Conservation (phyloP, 768 basidiomycete genomes). For the Pulveroboletus sp. region DNA sequence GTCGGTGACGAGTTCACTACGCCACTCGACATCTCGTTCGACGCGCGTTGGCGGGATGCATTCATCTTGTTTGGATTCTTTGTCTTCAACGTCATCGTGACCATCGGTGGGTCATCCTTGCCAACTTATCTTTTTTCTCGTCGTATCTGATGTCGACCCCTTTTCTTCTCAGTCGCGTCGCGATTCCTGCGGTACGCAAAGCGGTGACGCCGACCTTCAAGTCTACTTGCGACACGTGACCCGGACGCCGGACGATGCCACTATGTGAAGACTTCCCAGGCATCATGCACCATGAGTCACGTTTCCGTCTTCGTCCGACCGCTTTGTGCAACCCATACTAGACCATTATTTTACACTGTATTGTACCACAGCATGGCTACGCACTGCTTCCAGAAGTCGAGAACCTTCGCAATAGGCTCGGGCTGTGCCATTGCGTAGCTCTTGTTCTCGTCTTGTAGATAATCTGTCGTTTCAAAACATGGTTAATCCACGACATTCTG, state of each 20-base stretch:
- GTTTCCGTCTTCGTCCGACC: too few relatives aligned
- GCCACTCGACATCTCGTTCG: slow-evolving; percentile 63
- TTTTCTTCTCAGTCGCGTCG: slow-evolving; percentile 49
- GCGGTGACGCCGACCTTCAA: slow-evolving; percentile 31
- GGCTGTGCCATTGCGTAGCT: too few relatives aligned
- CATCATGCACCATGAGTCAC: background rate
- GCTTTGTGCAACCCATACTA: too few relatives aligned
- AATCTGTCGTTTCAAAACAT: too few relatives aligned
- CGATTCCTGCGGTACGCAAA: slow-evolving; percentile 69
- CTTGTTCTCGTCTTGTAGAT: too few relatives aligned
- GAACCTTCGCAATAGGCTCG: too few relatives aligned
- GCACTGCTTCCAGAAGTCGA: too few relatives aligned
- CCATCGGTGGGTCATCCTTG: slow-evolving; percentile 40
- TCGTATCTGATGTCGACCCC: background rate
- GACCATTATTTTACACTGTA: too few relatives aligned
- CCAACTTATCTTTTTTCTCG: too few relatives aligned
- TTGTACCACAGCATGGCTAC: too few relatives aligned
- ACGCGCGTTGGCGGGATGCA: slow-evolving; percentile 62
- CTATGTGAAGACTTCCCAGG: background rate
- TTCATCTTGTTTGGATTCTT: slow-evolving; percentile 64
- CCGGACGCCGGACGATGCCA: too few relatives aligned
- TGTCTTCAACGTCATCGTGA: slow-evolving; percentile 66
- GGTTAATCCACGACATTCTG: too few relatives aligned
- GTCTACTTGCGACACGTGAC: background rate
- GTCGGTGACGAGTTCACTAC: slow-evolving; percentile 67